Evolutionary conservation across 257 asterid species (phyloP), one percentile per base, ranked within the genome.

Genomic region (Primulina huaijiensis): DNA sequence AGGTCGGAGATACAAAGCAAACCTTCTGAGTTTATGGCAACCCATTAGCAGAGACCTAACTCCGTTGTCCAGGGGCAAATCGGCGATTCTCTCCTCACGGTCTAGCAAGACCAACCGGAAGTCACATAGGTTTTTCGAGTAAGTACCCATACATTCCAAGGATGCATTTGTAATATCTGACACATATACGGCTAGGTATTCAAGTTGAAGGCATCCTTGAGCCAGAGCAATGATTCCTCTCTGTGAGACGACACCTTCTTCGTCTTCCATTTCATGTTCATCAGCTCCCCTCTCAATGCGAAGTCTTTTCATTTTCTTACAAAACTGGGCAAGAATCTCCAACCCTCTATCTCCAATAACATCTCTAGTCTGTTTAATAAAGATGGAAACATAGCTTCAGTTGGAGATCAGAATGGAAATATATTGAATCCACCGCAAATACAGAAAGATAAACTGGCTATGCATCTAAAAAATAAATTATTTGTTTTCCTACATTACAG

Each of bases 271-370:
- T 5, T 67, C 86, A 25, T 76, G 83, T 65, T 82, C 86, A 40
- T 84, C 89, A 31, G 81, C 89, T 52, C 87, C 89, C 8, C 85
- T 83, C 76, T 84, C 87, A 35, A 84, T 79, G 56, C 85, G 71
- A 3, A 84, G 82, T 70, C 87, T 75, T 80, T 65, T 84, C 73
- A 84, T 74, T 82, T 74, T 76, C 85, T 84, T 84, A 25, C 92
- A 87, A 53, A 16, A 69, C 59, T 78, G 75, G 38, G 86, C 92
- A 65, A 92, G 84, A 59, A 86, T 80, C 75, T 81, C 96, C 86
- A 92, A 69, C 60, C 98, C 98, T 79, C 94, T 82, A 69, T 92
- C 95, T 57, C 96, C 98, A 25, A 92, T 82, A 29, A 89, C 96
- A 62, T 86, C 85, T 82, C 96, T 86, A 0, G 95, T 70, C 95